Base-by-base conservation (phyloP, 140 eudicot genomes). In the Senecio squalidus region DNA sequence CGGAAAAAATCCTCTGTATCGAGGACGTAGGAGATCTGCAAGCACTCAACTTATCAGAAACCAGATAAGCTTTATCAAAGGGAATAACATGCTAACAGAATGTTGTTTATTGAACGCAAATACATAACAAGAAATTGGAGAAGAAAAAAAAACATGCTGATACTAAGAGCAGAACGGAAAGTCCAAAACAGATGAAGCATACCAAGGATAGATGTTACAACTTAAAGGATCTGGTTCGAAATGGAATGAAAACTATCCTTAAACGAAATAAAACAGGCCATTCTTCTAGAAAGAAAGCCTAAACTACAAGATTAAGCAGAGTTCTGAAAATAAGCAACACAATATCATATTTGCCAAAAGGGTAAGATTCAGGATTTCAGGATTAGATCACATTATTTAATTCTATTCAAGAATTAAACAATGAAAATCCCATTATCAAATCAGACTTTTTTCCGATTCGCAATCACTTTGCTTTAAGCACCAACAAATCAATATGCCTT, bases 21-120 rank as follows among this genome's bases (percentile, higher is more conserved):
- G 9, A 90, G 88, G 46, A 85, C 97, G 59, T 90, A 90, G 6
- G 94, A 90, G 68, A 90, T 90, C 97, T 90, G 94, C 70, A 64
- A 59, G 36, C 67, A 67, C 36, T 69, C 14, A 29, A 60, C 76
- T 69, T 47, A 62, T 70, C 60, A 69, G 69, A 66, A 38, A 45
- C 46, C 38, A 47, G 41, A 64, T 26, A 51, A 40, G 17, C 17
- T 22, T 54, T 17, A 64, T 38, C 71, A 64, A 53, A 26, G 10
- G 50, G 60, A 48, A 28, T 16, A 15, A 28, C 20, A 58, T 58
- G 53, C 33, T 9, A 27, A 5, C 66, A 26, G 6, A 17, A 33
- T 17, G 58, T 4, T 15, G 33, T 13, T 25, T 29, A 31, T 20
- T 46, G 24, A 17, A 43, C 36, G 26, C 40, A 41, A 17, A 9